A percentile compares a stretch with the other conserved stretches of the same genome.
Evolutionary conservation across 441 rosid species (phyloP).

Genomic region (Brassica balearica): DNA sequence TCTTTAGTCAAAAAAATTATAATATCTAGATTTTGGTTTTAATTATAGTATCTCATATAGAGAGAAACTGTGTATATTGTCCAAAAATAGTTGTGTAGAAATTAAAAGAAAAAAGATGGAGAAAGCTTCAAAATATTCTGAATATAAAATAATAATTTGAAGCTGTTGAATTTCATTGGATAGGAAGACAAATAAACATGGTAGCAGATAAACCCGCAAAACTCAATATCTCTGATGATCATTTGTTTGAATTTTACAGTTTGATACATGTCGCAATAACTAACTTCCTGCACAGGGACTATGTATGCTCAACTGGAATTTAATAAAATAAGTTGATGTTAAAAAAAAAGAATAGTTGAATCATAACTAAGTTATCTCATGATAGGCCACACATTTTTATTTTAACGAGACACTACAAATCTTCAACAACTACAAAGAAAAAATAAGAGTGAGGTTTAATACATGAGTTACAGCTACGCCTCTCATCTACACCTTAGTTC

Average conservation of each 20-base stretch:
- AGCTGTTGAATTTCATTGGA: no score
- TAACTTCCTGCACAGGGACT: no score
- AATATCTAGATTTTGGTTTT: not conserved
- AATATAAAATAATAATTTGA: no score
- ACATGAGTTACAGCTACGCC: not conserved
- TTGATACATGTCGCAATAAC: no score
- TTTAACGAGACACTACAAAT: not conserved
- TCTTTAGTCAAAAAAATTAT: not conserved
- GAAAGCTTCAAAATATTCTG: not conserved
- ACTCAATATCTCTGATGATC: no score
- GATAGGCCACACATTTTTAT: not conserved
- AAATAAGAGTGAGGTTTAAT: not conserved
- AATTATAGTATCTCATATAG: not conserved
- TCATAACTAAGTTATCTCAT: not conserved
- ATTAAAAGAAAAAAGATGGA: not conserved
- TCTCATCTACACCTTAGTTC: not conserved
- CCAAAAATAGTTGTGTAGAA: not conserved
- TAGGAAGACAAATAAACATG: no score
- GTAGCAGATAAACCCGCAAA: no score
- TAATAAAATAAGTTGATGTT: no score
- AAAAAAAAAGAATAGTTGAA: not conserved
- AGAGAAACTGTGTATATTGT: not conserved
- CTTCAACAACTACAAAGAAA: not conserved
- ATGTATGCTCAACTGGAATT: no score
- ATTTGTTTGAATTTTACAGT: no score